These are phyloP conservation scores for Sungouiella thailandica DNA, from an alignment of 805 yeast species.

Conservation along the genomic window DNA sequence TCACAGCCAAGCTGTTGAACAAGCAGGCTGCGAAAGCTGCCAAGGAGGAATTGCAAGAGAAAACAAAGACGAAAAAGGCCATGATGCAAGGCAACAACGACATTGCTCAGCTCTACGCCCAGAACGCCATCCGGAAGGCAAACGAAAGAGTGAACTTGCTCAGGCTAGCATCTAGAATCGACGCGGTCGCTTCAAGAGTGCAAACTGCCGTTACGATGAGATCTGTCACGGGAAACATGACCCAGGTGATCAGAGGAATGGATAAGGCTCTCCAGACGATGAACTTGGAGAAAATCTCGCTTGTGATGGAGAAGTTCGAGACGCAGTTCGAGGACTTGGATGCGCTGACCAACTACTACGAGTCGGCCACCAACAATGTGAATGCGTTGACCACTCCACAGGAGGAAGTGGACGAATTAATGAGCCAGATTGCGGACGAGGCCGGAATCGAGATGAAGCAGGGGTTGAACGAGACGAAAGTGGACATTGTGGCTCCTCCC, in stretches of 20 bases:
- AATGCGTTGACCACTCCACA: constrained; percentile 90
- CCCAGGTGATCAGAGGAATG: constrained; percentile 90
- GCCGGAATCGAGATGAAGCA: constrained; percentile 93
- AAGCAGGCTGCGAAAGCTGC: constrained; percentile 88
- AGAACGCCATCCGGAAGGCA: constrained; percentile 88
- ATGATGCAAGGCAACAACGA: constrained; percentile 81
- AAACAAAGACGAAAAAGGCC: constrained; percentile 85
- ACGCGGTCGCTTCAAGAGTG: constrained; percentile 92
- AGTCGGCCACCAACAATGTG: constrained; percentile 80
- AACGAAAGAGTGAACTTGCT: constrained; percentile 80
- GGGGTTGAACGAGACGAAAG: constrained; percentile 64
- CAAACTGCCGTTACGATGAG: constrained; percentile 99
- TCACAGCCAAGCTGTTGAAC: constrained; percentile 89
- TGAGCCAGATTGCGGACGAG: constrained; percentile 94
- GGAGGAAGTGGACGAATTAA: constrained; percentile 85
- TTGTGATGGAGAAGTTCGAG: constrained; percentile 97
- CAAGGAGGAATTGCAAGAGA: constrained; percentile 84
- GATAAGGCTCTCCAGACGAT: constrained; percentile 92
- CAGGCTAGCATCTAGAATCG: constrained; percentile 82
- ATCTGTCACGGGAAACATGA: constrained; percentile 90
- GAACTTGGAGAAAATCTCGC: constrained; percentile 88
- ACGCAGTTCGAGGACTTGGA: constrained; percentile 94
- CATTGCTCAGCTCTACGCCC: constrained; percentile 91
- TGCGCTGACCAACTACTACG: constrained; percentile 89
- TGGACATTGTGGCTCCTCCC: constrained; percentile 39